phyloP scores from a whole-genome alignment of 2,329 filamentous ascomycete genomes.

The Aspergillus persii region DNA sequence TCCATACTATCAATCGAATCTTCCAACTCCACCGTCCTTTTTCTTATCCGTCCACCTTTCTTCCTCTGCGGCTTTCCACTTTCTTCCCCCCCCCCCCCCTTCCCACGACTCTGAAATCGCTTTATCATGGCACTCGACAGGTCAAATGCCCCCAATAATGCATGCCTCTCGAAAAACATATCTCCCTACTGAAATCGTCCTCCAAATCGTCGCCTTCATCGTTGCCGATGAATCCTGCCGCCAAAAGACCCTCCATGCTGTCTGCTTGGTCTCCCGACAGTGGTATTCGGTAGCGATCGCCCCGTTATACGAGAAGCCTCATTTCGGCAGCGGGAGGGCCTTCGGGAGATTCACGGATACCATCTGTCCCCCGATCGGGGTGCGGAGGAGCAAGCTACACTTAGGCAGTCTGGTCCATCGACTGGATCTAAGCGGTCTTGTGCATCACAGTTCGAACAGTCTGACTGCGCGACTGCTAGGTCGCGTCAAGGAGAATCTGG shows the following conservation, averaged over 20 bases:
- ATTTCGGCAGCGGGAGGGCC: conserved; percentile 48
- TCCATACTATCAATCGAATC: neutral
- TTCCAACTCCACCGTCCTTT: neutral
- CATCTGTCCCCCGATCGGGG: conserved; percentile 49
- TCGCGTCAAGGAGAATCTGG: conserved; percentile 51
- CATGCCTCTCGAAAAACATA: conserved; percentile 30
- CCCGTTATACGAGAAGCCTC: conserved; percentile 53
- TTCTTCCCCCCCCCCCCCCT: neutral
- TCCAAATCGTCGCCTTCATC: conserved; percentile 49
- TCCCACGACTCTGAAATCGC: neutral
- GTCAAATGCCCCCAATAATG: conserved; percentile 13
- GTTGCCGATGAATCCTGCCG: conserved; percentile 30
- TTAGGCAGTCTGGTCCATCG: conserved; percentile 51
- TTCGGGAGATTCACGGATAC: conserved; percentile 56
- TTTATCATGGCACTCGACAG: neutral
- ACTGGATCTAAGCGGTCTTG: conserved; percentile 55
- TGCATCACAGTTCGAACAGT: conserved; percentile 59
- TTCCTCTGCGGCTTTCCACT: neutral
- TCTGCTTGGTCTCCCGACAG: conserved; percentile 53
- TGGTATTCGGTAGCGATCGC: conserved; percentile 57
- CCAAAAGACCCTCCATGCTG: conserved; percentile 51
- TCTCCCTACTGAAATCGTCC: conserved; percentile 55
- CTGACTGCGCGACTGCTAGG: conserved; percentile 57
- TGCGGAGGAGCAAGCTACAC: conserved; percentile 47
- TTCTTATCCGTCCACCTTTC: neutral